Evolutionary conservation across 768 basidiomycete genomes (phyloP), one percentile per base, ranked within the genome.

Genomic region (Hygrophoropsis aurantiaca): DNA sequence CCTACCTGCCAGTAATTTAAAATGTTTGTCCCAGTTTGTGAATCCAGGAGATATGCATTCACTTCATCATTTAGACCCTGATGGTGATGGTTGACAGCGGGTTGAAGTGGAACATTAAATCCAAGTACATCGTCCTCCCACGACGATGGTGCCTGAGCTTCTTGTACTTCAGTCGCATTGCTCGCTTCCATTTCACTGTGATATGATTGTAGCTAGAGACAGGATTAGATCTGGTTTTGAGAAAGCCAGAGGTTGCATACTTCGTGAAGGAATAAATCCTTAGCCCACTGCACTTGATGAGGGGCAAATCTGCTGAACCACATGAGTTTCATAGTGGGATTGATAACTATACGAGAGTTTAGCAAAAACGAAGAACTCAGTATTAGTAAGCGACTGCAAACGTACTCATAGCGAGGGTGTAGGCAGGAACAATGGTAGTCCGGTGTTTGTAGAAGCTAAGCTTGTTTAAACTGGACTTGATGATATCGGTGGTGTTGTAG

Each of bases 381-480:
- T 42, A 39, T 10, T 27, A 20, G 45, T 40, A 15, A 38, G 37
- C 19, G 37, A 18, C 11, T 9, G 15, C 24, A 23, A 38, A 38
- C 37, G 24, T 23, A 38, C 37, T 38, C 37, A 38, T 38, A 18
- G 37, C 37, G 24, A 38, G 37, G 24, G 16, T 23, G 24, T 38
- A 38, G 19, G 37, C 37, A 11, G 37, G 37, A 18, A 38, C 37
- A 38, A 20, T 23, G 24, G 37, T 38, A 23, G 16, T n/a, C n/a
- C n/a, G n/a, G n/a, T n/a, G n/a, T n/a, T 39, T 44, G 55, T 69
- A 69, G 2, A 40, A 49, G 2, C 50, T 23, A 1, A 69, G 53
- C 52, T 67, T 69, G n/a, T 62, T 36, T 13, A 66, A n/a, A 38
- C 68, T 66, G 8, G 51, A 46, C 18, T 64, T 40, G 50, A 68